These are phyloP conservation scores for Saccharomyces cerevisiae DNA, from an alignment of 805 yeast species.

Conservation along the genomic window DNA sequence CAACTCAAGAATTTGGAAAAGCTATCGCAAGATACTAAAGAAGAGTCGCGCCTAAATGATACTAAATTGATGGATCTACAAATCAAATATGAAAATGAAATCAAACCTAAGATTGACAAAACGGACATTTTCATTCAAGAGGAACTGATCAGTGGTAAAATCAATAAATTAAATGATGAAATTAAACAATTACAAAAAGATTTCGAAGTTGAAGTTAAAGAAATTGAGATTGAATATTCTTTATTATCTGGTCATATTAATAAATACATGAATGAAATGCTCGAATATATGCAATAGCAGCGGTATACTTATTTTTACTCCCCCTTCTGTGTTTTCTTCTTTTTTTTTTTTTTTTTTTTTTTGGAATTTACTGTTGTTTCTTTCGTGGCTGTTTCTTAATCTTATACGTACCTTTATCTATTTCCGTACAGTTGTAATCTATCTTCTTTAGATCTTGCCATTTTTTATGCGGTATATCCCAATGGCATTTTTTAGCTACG, in stretches of 20 bases:
- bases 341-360: background rate
- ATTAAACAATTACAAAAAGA: constrained; percentile 34
- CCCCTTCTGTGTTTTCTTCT: background rate
- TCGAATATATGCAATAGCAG: constrained; percentile 11
- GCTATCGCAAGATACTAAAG: constrained; percentile 37
- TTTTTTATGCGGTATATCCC: constrained; percentile 54
- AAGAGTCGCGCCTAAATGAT: constrained; percentile 40
- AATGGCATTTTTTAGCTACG: constrained; percentile 46
- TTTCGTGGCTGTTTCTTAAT: constrained; percentile 15
- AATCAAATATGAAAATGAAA: constrained; percentile 39
- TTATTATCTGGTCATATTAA: constrained; percentile 48
- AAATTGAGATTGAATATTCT: constrained; percentile 45
- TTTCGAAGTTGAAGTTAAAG: constrained; percentile 45
- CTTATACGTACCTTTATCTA: constrained; percentile 28
- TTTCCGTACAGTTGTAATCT: constrained; percentile 14
- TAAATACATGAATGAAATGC: constrained; percentile 34
- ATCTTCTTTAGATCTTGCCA: constrained; percentile 29
- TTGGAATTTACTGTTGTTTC: background rate
- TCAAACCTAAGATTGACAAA: constrained; percentile 41
- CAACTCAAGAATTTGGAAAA: constrained; percentile 44
- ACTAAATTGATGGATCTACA: constrained; percentile 37
- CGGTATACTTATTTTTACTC: background rate
- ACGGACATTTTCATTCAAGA: constrained; percentile 41
- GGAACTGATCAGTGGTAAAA: constrained; percentile 31
- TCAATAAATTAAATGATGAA: constrained; percentile 28